Evolutionary conservation across 2,329 filamentous ascomycete genomes (phyloP).

Genomic region (Didymella arachidicola): DNA sequence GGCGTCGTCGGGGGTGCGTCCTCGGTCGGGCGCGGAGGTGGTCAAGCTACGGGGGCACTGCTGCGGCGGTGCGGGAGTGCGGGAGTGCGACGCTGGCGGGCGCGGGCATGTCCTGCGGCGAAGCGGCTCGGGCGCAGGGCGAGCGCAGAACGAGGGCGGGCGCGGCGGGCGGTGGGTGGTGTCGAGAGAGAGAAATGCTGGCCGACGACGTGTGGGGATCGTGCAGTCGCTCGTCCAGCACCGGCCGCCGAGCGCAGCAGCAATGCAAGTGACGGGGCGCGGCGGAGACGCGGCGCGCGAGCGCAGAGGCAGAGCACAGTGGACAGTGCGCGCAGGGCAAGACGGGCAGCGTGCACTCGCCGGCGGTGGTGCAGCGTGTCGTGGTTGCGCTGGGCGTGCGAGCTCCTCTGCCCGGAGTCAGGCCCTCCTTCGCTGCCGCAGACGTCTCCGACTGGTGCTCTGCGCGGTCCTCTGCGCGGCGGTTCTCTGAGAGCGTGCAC

Average conservation of each 20-base stretch:
- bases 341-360: background rate
- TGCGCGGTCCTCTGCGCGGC: no score
- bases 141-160: slow-evolving; percentile 17
- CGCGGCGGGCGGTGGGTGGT: slow-evolving; percentile 24
- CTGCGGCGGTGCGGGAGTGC: slow-evolving; percentile 23
- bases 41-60: slow-evolving; percentile 36
- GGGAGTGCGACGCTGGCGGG: slow-evolving; percentile 29
- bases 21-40: slow-evolving; percentile 34
- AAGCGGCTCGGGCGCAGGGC: slow-evolving; percentile 22
- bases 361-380: background rate
- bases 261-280: background rate
- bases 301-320: background rate
- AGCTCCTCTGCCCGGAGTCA: slow-evolving; percentile 13
- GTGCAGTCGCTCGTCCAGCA: slow-evolving; percentile 2
- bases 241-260: slow-evolving; percentile 10
- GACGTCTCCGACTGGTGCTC: slow-evolving; percentile 31
- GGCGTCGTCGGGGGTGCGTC: slow-evolving; percentile 17
- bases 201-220: slow-evolving; percentile 30
- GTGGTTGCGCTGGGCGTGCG: slow-evolving; percentile 6
- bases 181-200: slow-evolving; percentile 17
- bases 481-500: slow-evolving; percentile 1
- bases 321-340: background rate
- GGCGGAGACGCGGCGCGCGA: background rate
- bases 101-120: slow-evolving; percentile 43
- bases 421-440: slow-evolving; percentile 34